Conservation (phyloP, 805 yeast species). For the Metschnikowia hibisci region DNA sequence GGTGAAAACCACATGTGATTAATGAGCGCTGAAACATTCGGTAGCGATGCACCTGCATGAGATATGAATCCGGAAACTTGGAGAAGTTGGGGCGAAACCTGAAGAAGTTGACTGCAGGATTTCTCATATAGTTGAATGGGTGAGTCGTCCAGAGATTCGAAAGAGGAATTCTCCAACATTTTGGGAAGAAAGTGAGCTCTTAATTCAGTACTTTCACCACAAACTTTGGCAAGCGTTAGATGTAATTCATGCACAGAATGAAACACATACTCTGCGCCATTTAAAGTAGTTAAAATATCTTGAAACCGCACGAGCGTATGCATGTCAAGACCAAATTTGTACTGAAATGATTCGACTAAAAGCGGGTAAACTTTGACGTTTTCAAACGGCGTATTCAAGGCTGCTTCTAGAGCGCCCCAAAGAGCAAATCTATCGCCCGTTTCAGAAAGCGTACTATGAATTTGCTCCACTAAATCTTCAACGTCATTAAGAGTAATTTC, state of each 20-base stretch:
- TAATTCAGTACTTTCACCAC: neutral
- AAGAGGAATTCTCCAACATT: neutral
- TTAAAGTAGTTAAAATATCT: neutral
- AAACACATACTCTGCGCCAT: neutral
- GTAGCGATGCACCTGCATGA: neutral
- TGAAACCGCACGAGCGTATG: neutral
- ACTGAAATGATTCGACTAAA: conserved; percentile 20
- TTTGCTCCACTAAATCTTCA: conserved; percentile 33
- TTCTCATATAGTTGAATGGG: neutral
- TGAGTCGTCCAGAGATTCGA: neutral
- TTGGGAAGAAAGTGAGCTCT: neutral
- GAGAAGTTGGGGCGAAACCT: neutral
- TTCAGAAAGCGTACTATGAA: conserved; percentile 18
- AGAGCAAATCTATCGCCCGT: conserved; percentile 24
- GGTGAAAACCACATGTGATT: neutral
- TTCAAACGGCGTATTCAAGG: conserved; percentile 10
- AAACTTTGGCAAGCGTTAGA: neutral
- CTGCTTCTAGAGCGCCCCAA: conserved; percentile 23
- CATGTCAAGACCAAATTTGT: conserved; percentile 10
- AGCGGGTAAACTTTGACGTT: conserved; percentile 15
- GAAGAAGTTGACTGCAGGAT: neutral
- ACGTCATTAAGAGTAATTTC: conserved; percentile 31
- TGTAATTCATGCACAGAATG: neutral
- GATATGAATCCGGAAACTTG: conserved; percentile 1
- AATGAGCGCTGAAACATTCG: neutral